Base-by-base conservation (phyloP, 208 protist genomes). In the Wallacemonas sp. region DNA sequence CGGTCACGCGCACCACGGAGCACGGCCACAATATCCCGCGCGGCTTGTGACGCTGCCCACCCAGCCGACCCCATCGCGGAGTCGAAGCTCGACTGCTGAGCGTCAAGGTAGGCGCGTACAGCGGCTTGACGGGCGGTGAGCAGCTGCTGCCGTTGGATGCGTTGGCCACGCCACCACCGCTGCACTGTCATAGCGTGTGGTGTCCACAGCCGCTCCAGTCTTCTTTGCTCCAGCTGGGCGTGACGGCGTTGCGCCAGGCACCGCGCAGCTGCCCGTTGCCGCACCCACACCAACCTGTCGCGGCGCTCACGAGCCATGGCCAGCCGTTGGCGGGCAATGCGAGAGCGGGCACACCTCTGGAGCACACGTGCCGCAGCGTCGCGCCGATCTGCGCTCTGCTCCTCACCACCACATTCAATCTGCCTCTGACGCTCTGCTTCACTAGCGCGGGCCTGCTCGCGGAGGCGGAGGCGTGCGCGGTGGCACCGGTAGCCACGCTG, bases 1-100 rank as follows among this genome's bases (percentile, higher is more conserved):
- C 84, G 82, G 28, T 64, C 68, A 22, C 53, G 71, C 2, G 78
- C 82, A 4, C 78, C 88, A 12, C 74, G 73, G 26, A 94, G 70
- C 14, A 88, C 79, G 1, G 73, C 68, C 19, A 88, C n/a, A 1
- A 91, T 62, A 26, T 60, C 71, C 17, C 71, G 41, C 6, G 70
- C 36, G 31, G 56, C 66, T n/a, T 63, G 17, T 38, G 61, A 61
- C 19, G 61, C 69, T 39, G 70, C 54, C 51, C 51, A 76, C 65
- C 28, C 67, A 38, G 9, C 63, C 38, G 31, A 47, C 9, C 53
- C 31, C 66, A 79, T 70, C 12, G 58, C 64, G 6, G 19, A 51
- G 9, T 79, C 65, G 61, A 87, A 77, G 1, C 4, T 3, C 1
- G 49, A 11, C 36, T 88, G 75, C 36, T 62, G 22, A 1, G 46